phyloP scores from a whole-genome alignment of 1,284 basidiomycete species.

The Cutaneotrichosporon sp. region DNA sequence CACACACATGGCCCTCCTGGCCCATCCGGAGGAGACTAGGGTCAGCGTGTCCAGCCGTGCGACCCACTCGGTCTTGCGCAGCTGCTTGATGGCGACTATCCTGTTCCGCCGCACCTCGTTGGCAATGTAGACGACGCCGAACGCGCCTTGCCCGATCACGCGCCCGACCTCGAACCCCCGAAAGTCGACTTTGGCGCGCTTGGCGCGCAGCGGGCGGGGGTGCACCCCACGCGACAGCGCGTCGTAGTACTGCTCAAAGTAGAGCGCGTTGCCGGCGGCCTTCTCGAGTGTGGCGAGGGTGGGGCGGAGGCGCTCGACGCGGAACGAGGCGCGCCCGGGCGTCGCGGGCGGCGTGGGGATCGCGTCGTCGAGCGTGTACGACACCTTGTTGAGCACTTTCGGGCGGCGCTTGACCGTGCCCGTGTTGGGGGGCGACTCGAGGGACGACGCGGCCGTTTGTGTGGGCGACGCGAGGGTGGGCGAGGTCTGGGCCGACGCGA shows the following conservation, averaged over 20 bases:
- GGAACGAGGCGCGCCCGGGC: not conserved
- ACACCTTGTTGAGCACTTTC: conserved; percentile 20
- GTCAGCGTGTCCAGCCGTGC: conserved; percentile 11
- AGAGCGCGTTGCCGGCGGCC: conserved; percentile 87
- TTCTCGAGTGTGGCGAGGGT: conserved; percentile 89
- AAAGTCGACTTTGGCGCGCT: conserved; percentile 68
- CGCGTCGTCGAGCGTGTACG: conserved; percentile 10
- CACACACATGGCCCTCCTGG: conserved; percentile 74
- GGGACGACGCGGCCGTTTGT: not conserved
- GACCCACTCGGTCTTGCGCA: conserved; percentile 78
- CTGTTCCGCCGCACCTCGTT: conserved; percentile 75
- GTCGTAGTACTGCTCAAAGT: conserved; percentile 96
- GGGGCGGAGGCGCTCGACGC: conserved; percentile 57
- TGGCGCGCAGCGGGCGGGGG: conserved; percentile 7
- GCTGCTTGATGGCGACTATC: conserved; percentile 96
- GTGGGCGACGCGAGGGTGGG: not conserved
- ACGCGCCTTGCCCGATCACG: conserved; percentile 96
- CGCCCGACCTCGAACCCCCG: conserved; percentile 86
- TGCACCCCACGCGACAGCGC: conserved; percentile 61
- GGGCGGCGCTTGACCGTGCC: conserved; percentile 16
- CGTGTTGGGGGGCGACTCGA: not conserved
- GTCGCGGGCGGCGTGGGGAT: not conserved
- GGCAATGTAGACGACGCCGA: conserved; percentile 92
- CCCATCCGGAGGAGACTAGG: conserved; percentile 84
- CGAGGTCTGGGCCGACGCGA: conserved; percentile 4